A percentile compares a stretch with the other conserved stretches of the same genome.
phyloP scores from a whole-genome alignment of 2,329 filamentous ascomycete species.

The Raffaelea albimanens region DNA sequence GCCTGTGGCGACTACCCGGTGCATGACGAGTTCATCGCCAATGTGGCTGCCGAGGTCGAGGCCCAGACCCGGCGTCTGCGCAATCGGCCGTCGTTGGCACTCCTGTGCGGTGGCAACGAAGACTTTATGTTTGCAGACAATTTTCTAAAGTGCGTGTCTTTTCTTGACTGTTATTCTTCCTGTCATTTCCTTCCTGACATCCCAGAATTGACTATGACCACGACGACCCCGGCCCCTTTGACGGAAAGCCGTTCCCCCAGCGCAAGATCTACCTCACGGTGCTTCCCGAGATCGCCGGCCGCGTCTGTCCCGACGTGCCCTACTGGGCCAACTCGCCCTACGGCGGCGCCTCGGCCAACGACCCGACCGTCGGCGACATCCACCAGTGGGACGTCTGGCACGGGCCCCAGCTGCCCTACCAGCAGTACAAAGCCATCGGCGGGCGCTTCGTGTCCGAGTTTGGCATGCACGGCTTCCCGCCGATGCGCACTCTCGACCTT shows the following conservation, averaged over 20 bases:
- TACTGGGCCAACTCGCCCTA: neutral
- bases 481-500: conserved; percentile 52
- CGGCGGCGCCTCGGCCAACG: conserved; percentile 28
- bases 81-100: conserved; percentile 53
- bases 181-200: neutral
- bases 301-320: neutral
- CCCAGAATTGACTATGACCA: neutral
- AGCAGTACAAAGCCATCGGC: conserved; percentile 58
- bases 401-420: conserved; percentile 65
- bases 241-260: neutral
- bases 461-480: conserved; percentile 67
- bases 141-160: conserved; percentile 14
- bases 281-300: neutral
- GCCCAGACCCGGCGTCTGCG: conserved; percentile 47
- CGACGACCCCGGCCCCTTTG: neutral
- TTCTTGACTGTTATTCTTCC: neutral
- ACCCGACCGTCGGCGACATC: conserved; percentile 52
- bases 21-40: conserved; percentile 45
- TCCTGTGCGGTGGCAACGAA: conserved; percentile 71
- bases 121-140: conserved; percentile 21
- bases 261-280: neutral
- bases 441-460: conserved; percentile 74
- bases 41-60: conserved; percentile 48
- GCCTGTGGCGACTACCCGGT: conserved; percentile 58
- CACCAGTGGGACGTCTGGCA: conserved; percentile 83